These are phyloP conservation scores for Talaromyces proteolyticus DNA, from an alignment of 495 filamentous ascomycete species.

Conservation along the genomic window DNA sequence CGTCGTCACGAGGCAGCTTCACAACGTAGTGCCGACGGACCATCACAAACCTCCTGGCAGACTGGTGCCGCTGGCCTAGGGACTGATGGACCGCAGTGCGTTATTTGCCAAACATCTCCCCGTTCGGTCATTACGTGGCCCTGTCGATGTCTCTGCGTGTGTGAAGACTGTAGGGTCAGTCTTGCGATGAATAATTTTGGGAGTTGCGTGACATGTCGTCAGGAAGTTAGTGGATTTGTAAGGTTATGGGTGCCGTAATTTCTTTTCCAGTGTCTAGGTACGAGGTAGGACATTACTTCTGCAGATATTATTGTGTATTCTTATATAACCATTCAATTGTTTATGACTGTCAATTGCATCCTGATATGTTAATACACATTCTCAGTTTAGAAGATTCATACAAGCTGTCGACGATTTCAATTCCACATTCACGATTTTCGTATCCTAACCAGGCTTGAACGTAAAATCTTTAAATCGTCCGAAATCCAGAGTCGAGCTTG, in stretches of 20 bases:
- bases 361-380: neutral
- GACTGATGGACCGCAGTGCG: slow-evolving; percentile 75
- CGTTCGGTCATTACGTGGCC: slow-evolving; percentile 94
- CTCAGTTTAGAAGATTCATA: neutral
- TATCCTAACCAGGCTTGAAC: slow-evolving; percentile 1
- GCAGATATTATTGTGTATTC: neutral
- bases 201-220: slow-evolving; percentile 88
- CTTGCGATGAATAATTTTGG: slow-evolving; percentile 96
- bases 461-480: neutral
- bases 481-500: neutral
- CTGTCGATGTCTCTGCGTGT: slow-evolving; percentile 87
- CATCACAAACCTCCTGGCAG: slow-evolving; percentile 45
- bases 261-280: neutral
- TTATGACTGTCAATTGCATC: neutral
- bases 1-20: slow-evolving; percentile 32
- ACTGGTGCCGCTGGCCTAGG: slow-evolving; percentile 67
- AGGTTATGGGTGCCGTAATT: slow-evolving; percentile 81
- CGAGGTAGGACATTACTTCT: neutral
- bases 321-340: neutral
- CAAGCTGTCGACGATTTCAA: too few relatives aligned
- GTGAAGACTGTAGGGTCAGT: slow-evolving; percentile 90
- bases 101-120: slow-evolving; percentile 84
- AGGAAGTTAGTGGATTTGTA: slow-evolving; percentile 79
- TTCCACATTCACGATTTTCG: too few relatives aligned
- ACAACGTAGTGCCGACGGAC: slow-evolving; percentile 10